Evolutionary conservation across 495 filamentous ascomycete genomes (phyloP).

Genomic region (Penicillium canescens): DNA sequence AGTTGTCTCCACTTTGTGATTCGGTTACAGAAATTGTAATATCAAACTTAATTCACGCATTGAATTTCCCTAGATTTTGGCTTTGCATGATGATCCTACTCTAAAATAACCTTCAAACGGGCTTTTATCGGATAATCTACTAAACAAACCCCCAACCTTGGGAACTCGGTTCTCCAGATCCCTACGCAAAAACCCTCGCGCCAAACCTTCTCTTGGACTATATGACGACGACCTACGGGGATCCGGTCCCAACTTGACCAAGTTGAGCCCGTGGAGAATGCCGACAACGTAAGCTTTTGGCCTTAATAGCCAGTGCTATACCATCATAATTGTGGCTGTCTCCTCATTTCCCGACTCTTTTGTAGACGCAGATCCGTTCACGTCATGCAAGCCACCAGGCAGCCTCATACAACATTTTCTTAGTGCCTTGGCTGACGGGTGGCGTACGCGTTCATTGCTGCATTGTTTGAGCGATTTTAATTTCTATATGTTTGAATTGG

Average conservation of each 20-base stretch:
- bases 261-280: constrained; percentile 4
- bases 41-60: too few relatives aligned
- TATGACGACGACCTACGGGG: constrained; percentile 8
- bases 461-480: too few relatives aligned
- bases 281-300: neutral
- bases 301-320: neutral
- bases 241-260: constrained; percentile 1
- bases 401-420: constrained; percentile 15
- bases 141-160: too few relatives aligned
- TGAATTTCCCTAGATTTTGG: too few relatives aligned
- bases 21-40: too few relatives aligned
- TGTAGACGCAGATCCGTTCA: too few relatives aligned
- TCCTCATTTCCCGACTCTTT: constrained; percentile 10
- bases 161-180: neutral
- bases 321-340: neutral
- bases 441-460: too few relatives aligned
- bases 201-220: constrained; percentile 8
- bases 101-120: constrained; percentile 11
- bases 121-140: constrained; percentile 17
- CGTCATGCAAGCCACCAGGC: too few relatives aligned
- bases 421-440: too few relatives aligned
- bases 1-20: too few relatives aligned
- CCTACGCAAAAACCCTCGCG: constrained; percentile 15
- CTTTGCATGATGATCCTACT: too few relatives aligned
- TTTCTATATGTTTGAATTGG: too few relatives aligned